A percentile compares a stretch with the other conserved stretches of the same genome.
Conservation (phyloP, 495 filamentous ascomycete genomes). For the Aspergillus cavernicola region DNA sequence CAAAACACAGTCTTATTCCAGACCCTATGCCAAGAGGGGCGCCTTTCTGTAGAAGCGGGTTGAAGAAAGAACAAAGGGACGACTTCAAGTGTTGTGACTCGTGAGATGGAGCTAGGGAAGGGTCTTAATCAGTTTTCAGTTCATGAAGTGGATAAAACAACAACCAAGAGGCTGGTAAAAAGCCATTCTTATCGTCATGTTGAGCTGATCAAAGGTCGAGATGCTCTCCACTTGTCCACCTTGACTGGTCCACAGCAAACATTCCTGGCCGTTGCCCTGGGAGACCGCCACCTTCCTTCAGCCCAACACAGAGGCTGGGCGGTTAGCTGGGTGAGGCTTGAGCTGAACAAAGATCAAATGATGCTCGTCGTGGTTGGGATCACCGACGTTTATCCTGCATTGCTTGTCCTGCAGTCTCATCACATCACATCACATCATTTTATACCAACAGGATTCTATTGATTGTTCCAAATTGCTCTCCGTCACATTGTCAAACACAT, state of each 20-base stretch:
- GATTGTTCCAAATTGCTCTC: no score
- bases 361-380: no score
- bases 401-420: neutral
- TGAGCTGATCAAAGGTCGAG: constrained; percentile 12
- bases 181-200: constrained; percentile 2
- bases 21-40: constrained; percentile 15
- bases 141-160: constrained; percentile 15
- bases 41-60: constrained; percentile 16
- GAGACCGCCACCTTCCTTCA: constrained; percentile 10
- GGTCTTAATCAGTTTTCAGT: constrained; percentile 4
- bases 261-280: constrained; percentile 14
- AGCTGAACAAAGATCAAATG: constrained; percentile 3
- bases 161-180: constrained; percentile 7
- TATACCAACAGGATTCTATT: neutral
- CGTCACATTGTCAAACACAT: no score
- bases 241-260: constrained; percentile 13
- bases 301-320: constrained; percentile 5
- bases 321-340: constrained; percentile 2
- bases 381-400: no score
- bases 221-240: constrained; percentile 11
- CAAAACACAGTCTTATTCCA: constrained; percentile 10
- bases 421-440: no score
- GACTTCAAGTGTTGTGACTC: no score
- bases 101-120: constrained; percentile 14
- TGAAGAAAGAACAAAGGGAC: neutral